Percentiles rank a stretch among this genome's conserved stretches.
Evolutionary conservation across 2,329 filamentous ascomycete genomes (phyloP).

Genomic region (Macroventuria anomochaeta): DNA sequence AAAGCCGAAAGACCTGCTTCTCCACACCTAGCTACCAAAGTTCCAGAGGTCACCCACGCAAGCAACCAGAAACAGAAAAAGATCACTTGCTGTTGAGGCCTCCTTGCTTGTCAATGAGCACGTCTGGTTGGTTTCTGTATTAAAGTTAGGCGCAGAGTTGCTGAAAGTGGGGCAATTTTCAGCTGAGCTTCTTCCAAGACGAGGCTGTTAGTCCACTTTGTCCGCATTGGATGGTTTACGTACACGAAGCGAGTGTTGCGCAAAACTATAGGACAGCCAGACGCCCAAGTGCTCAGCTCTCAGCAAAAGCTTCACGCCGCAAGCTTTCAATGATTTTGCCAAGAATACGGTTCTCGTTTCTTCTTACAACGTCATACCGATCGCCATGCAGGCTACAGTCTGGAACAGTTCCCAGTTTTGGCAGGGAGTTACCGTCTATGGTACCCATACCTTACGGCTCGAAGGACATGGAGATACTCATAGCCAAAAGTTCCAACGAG

Average conservation of each 20-base stretch:
- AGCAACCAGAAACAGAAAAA: too few relatives aligned
- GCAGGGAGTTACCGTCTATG: too few relatives aligned
- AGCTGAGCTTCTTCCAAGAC: constrained; percentile 19
- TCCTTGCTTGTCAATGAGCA: neutral
- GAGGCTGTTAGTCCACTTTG: constrained; percentile 8
- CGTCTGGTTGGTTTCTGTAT: too few relatives aligned
- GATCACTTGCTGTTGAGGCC: too few relatives aligned
- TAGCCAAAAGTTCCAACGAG: too few relatives aligned
- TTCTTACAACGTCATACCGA: neutral
- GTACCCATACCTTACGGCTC: too few relatives aligned
- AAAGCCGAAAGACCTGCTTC: too few relatives aligned
- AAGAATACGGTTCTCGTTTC: neutral
- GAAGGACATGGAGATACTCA: too few relatives aligned
- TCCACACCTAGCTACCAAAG: too few relatives aligned
- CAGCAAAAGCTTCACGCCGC: neutral
- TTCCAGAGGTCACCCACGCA: too few relatives aligned
- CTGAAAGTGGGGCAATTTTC: constrained; percentile 6
- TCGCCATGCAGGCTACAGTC: neutral
- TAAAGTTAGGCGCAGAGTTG: neutral
- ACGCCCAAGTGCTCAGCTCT: neutral
- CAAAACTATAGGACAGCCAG: neutral
- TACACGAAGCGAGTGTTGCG: constrained; percentile 9
- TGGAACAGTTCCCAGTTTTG: too few relatives aligned
- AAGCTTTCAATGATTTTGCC: neutral
- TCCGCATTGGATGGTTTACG: constrained; percentile 4